Evolutionary conservation across 2,329 filamentous ascomycete species (phyloP), one percentile per base, ranked within the genome.

Genomic region (Fonsecaea nubica): DNA sequence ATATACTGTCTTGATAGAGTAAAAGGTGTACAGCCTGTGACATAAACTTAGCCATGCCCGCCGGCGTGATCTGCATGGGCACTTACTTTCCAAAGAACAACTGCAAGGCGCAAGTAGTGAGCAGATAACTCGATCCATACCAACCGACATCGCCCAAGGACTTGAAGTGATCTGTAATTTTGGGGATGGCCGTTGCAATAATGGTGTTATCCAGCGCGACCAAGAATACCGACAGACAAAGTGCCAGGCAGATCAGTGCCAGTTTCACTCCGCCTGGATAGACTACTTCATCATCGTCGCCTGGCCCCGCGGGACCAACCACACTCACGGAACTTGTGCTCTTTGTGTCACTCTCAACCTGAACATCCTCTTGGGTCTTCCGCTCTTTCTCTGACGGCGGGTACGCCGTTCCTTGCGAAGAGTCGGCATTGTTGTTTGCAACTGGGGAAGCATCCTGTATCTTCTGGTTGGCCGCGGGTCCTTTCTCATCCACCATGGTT

Each of bases 11-110:
- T 82, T 82, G 71, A 81, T 77, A 66, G 76, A 76, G 71, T 77
- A 82, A 64, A 82, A 82, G 15, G 79, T 83, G 70, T 82, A 84
- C 50, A 83, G 68, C 62, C 80, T 81, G 18, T 21, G 25, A n/a
- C 2, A 8, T 4, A 38, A n/a, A 21, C 9, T 59, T 40, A 48
- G 33, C 35, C n/a, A 52, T 3, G 7, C 1, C 15, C 13, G 35
- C 7, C 15, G 32, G 13, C 35, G 10, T 21, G 12, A 8, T 6
- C 2, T 30, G 35, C 25, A 25, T 8, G 40, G 32, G n/a, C n/a
- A 70, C 66, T 67, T 45, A 67, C 61, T 72, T 73, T 56, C 72
- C 72, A 61, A 72, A 73, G 64, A 73, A 70, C 48, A 74, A 65
- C 58, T 72, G 70, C 21, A 74, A 45, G 4, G 71, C 68, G 54